phyloP scores from a whole-genome alignment of 2,329 filamentous ascomycete genomes.

The Talaromyces sp. region DNA sequence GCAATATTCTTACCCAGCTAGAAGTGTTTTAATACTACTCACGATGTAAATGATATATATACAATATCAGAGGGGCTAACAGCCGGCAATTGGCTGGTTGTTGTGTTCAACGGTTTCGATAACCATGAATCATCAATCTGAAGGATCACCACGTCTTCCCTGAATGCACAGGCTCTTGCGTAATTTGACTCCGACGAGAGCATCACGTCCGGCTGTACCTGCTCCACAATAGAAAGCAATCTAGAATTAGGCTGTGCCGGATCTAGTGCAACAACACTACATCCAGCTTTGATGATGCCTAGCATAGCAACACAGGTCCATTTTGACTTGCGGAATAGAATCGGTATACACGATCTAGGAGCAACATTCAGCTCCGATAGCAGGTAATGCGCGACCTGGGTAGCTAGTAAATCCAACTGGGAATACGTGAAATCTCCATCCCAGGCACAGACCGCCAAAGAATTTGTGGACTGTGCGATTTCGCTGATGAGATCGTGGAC shows the following conservation, averaged over 20 bases:
- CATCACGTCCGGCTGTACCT: neutral
- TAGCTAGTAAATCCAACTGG: conserved; percentile 7
- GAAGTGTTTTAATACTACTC: neutral
- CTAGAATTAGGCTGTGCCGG: conserved; percentile 8
- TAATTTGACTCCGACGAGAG: neutral
- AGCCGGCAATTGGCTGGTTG: neutral
- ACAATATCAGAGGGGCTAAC: conserved; percentile 14
- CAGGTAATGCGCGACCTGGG: neutral
- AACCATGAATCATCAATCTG: conserved; percentile 3
- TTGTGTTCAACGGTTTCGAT: neutral
- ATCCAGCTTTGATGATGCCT: conserved; percentile 12
- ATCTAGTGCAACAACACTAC: conserved; percentile 8
- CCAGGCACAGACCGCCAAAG: conserved; percentile 21
- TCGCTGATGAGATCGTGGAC: conserved; percentile 15
- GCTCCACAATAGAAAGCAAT: conserved; percentile 9
- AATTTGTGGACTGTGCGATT: neutral
- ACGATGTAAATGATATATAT: conserved; percentile 18
- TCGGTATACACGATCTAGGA: neutral
- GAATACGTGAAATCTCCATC: conserved; percentile 20
- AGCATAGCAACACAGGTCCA: conserved; percentile 16
- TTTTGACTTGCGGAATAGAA: conserved; percentile 13
- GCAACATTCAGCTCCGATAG: neutral
- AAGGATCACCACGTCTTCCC: neutral
- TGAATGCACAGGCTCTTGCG: neutral
- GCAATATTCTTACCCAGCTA: neutral